Conservation (phyloP, 164 flowering plant species). For the Aristolochia fimbriata region DNA sequence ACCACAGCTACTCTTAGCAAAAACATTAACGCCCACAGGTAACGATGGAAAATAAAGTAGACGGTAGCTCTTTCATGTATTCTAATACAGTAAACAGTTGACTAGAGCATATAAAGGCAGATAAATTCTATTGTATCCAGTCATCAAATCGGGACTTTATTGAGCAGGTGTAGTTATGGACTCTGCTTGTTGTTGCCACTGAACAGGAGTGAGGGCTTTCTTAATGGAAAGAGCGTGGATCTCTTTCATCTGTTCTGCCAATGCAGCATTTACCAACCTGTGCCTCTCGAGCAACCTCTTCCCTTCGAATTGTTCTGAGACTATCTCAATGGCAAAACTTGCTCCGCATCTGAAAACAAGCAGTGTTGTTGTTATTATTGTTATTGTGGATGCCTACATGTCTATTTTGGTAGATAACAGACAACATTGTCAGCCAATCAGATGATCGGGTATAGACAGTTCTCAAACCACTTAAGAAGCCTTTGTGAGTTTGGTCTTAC, state of each 20-base stretch:
- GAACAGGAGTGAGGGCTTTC: constrained; percentile 74
- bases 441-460: not conserved
- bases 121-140: too few species aligned
- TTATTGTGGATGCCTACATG: not conserved
- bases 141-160: not conserved
- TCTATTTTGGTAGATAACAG: not conserved
- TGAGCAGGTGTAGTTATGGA: constrained; percentile 30
- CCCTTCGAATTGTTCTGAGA: constrained; percentile 82
- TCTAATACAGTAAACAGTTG: too few species aligned
- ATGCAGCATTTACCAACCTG: constrained; percentile 68
- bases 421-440: not conserved
- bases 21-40: too few species aligned
- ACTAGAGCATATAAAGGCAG: too few species aligned
- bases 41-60: too few species aligned
- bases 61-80: too few species aligned
- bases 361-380: not conserved
- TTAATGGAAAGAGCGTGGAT: constrained; percentile 91
- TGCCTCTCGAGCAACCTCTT: constrained; percentile 93
- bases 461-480: not conserved
- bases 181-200: constrained; percentile 68
- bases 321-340: constrained; percentile 73
- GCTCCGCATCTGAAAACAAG: constrained; percentile 71
- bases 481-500: constrained; percentile 31
- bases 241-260: constrained; percentile 85
- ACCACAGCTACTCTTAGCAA: too few species aligned